Evolutionary conservation across 2,329 filamentous ascomycete genomes (phyloP).

Genomic region (Tolypocladium nubicola): DNA sequence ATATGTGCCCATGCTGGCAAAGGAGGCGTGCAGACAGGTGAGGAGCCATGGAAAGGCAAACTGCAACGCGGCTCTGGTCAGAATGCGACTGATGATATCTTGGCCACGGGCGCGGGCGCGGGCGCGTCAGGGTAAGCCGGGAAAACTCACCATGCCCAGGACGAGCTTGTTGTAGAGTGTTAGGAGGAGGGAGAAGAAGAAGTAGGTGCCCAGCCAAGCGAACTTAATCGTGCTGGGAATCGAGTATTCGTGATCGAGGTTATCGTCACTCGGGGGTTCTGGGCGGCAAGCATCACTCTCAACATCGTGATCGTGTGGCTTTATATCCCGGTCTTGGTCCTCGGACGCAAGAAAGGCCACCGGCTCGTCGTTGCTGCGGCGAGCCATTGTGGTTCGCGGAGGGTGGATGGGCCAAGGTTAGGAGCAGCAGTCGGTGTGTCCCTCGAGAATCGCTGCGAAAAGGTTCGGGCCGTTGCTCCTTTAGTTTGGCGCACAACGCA

Average conservation of each 20-base stretch:
- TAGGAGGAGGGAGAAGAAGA: slow-evolving; percentile 34
- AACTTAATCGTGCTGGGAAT: slow-evolving; percentile 35
- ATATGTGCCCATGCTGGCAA: slow-evolving; percentile 45
- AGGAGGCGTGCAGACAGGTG: slow-evolving; percentile 47
- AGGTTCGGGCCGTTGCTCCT: background rate
- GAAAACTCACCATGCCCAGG: slow-evolving; percentile 33
- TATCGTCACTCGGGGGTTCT: slow-evolving; percentile 19
- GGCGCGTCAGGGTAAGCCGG: background rate
- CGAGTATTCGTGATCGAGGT: slow-evolving; percentile 33
- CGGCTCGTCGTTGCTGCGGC: slow-evolving; percentile 19
- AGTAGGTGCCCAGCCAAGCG: slow-evolving; percentile 40
- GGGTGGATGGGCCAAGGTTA: background rate
- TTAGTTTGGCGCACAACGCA: background rate
- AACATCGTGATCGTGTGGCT: slow-evolving; percentile 18
- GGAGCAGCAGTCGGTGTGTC: background rate
- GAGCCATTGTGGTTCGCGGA: slow-evolving; percentile 17
- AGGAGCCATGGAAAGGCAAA: slow-evolving; percentile 52
- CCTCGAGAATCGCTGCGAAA: background rate
- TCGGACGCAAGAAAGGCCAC: slow-evolving; percentile 19
- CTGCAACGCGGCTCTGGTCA: slow-evolving; percentile 16
- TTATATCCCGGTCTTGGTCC: slow-evolving; percentile 18
- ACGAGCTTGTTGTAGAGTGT: slow-evolving; percentile 52
- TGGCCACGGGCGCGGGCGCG: background rate
- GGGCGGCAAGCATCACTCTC: slow-evolving; percentile 18
- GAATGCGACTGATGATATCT: background rate